Base-by-base conservation (phyloP, 768 basidiomycete genomes). In the Boletus speciosus region DNA sequence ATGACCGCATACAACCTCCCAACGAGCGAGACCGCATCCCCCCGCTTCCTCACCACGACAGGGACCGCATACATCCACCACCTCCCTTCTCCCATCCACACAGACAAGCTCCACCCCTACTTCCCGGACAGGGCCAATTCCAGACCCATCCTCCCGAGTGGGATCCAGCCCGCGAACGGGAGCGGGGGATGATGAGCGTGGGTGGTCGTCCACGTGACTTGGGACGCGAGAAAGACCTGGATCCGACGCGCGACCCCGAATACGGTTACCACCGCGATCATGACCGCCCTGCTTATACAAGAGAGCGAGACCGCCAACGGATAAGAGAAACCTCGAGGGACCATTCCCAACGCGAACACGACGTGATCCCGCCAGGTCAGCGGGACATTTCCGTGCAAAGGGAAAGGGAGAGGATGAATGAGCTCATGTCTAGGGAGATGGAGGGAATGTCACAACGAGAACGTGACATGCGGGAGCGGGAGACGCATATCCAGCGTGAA, bases 61-160 rank as follows among this genome's bases (percentile, higher is more conserved):
- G 52, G 38, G 66, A 66, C 44, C 66, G 66, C 58, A 66, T 67
- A 23, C 72, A 71, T 47, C 60, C 64, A 21, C 63, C 64, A 2
- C 62, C 59, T 19, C 52, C 59, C 14, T 59, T 59, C 16, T 45
- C 61, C 1, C 67, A 65, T 44, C 25, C 60, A 32, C 66, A 62
- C 40, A 57, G 59, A 46, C 60, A 51, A 49, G 51, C 34, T 19
- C 63, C 56, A 12, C 42, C 60, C 14, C 39, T 59, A 6, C 61
- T 69, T 14, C 68, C 70, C 0, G 68, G 70, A 5, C 69, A 71
- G 41, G 62, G 70, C 38, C 66, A 70, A 38, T 71, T 70, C 51
- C 70, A 68, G 40, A 32, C 62, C 0, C 62, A 64, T 36, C 63
- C 68, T 27, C 60, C 67, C 4, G 67, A 68, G 9, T 69, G 67